Conservation (phyloP, 1,139 yeast genomes). For the Pichia sp. region DNA sequence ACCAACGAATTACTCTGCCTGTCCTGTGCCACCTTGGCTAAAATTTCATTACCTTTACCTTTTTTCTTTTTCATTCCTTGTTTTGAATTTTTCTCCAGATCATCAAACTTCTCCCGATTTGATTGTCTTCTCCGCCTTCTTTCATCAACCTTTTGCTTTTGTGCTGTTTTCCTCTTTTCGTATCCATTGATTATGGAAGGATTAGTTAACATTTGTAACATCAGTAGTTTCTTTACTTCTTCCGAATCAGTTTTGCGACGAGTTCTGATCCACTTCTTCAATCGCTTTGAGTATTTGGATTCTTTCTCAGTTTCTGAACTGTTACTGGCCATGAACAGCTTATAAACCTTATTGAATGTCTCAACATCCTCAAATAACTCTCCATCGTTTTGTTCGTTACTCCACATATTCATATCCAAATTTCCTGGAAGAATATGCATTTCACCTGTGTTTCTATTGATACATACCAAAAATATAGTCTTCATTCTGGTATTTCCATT, state of each 20-base stretch:
- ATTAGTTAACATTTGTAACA: slow-evolving; percentile 26
- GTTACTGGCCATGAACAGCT: slow-evolving; percentile 17
- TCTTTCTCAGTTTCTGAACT: neutral
- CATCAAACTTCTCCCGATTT: neutral
- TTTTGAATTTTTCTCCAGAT: neutral
- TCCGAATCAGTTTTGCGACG: slow-evolving; percentile 11
- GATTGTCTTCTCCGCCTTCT: neutral
- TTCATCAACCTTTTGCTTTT: neutral
- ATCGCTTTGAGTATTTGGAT: slow-evolving; percentile 5
- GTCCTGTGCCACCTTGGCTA: neutral
- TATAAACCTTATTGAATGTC: slow-evolving; percentile 24
- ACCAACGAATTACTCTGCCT: neutral
- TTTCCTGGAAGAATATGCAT: slow-evolving; percentile 31
- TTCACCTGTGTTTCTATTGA: slow-evolving; percentile 33
- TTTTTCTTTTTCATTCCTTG: neutral
- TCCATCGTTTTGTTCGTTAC: slow-evolving; percentile 32
- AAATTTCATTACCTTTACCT: neutral
- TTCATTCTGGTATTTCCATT: slow-evolving; percentile 20
- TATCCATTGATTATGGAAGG: slow-evolving; percentile 20
- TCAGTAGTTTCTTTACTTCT: slow-evolving; percentile 24
- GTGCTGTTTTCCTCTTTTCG: neutral
- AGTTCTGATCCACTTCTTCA: slow-evolving; percentile 14
- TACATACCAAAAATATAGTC: slow-evolving; percentile 25
- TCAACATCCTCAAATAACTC: slow-evolving; percentile 29
- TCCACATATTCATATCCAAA: slow-evolving; percentile 31